Percentiles rank a stretch among this genome's conserved stretches.
These are phyloP conservation scores for Microthyrium microscopicum DNA, from an alignment of 2,329 filamentous ascomycete species.

Conservation along the genomic window DNA sequence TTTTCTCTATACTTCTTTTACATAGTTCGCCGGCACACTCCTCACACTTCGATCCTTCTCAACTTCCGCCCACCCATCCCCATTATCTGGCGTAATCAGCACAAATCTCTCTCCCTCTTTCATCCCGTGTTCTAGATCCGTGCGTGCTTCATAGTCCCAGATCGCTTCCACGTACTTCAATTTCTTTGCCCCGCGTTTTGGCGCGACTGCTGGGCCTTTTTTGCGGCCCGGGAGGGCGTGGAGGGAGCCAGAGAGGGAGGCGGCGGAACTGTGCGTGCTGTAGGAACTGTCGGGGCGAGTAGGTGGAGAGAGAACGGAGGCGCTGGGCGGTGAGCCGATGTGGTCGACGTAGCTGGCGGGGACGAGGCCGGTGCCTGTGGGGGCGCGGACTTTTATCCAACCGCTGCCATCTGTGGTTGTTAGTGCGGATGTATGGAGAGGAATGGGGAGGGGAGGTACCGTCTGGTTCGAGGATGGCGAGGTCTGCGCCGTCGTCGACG, in stretches of 20 bases:
- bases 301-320: constrained; percentile 24
- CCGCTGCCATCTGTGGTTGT: constrained; percentile 59
- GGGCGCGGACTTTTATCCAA: constrained; percentile 72
- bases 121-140: constrained; percentile 81
- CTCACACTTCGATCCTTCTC: constrained; percentile 75
- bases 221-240: constrained; percentile 41
- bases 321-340: constrained; percentile 25
- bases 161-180: constrained; percentile 82
- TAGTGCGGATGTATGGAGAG: constrained; percentile 7
- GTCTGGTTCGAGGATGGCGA: constrained; percentile 69
- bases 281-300: constrained; percentile 40
- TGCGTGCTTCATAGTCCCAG: constrained; percentile 80
- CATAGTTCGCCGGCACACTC: constrained; percentile 88
- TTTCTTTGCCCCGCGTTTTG: constrained; percentile 81
- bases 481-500: constrained; percentile 61
- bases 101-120: constrained; percentile 81
- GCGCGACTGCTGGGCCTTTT: constrained; percentile 82
- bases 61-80: constrained; percentile 94
- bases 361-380: constrained; percentile 66
- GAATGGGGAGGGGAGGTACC: constrained; percentile 39
- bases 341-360: constrained; percentile 74
- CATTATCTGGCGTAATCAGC: constrained; percentile 68
- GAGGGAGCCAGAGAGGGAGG: constrained; percentile 20
- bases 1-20: constrained; percentile 46
- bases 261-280: constrained; percentile 61